A percentile compares a stretch with the other conserved stretches of the same genome.
Evolutionary conservation across 768 basidiomycete species (phyloP).

Genomic region (Termitomyces sp.): DNA sequence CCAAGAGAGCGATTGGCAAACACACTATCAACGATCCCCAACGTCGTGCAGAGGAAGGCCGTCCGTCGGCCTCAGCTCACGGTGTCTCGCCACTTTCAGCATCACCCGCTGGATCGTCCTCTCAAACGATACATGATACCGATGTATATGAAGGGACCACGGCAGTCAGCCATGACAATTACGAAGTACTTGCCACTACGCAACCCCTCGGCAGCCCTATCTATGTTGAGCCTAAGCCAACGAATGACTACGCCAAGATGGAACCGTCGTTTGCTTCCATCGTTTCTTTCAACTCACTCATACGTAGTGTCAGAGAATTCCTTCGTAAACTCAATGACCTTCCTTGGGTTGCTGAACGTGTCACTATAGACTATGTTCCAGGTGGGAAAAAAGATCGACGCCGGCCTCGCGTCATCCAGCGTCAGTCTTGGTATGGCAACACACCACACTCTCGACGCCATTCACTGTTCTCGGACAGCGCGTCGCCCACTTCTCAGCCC

Average conservation of each 20-base stretch:
- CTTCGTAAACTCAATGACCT: slow-evolving; percentile 26
- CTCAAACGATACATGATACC: slow-evolving; percentile 4
- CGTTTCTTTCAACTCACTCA: slow-evolving; percentile 22
- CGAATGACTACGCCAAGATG: slow-evolving; percentile 32
- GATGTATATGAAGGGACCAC: slow-evolving; percentile 9
- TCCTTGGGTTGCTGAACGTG: slow-evolving; percentile 30
- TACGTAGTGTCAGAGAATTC: slow-evolving; percentile 25
- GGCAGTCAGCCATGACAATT: slow-evolving; percentile 7
- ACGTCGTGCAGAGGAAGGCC: slow-evolving; percentile 3
- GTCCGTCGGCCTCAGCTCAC: neutral
- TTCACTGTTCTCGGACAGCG: slow-evolving; percentile 10
- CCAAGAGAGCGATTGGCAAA: slow-evolving; percentile 12
- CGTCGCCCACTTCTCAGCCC: slow-evolving; percentile 8
- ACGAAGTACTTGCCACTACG: slow-evolving; percentile 3
- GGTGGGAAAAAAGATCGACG: slow-evolving; percentile 14
- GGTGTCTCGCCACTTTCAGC: neutral
- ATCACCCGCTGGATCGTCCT: slow-evolving; percentile 3
- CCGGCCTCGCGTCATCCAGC: slow-evolving; percentile 5
- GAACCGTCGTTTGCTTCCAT: slow-evolving; percentile 19
- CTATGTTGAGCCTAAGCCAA: slow-evolving; percentile 21
- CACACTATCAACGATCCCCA: neutral
- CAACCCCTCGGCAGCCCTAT: slow-evolving; percentile 18
- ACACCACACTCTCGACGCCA: slow-evolving; percentile 4
- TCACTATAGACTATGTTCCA: slow-evolving; percentile 28
- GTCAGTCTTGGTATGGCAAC: slow-evolving; percentile 13